These are phyloP conservation scores for Trametes sanguinea DNA, from an alignment of 768 basidiomycete species.

Conservation along the genomic window DNA sequence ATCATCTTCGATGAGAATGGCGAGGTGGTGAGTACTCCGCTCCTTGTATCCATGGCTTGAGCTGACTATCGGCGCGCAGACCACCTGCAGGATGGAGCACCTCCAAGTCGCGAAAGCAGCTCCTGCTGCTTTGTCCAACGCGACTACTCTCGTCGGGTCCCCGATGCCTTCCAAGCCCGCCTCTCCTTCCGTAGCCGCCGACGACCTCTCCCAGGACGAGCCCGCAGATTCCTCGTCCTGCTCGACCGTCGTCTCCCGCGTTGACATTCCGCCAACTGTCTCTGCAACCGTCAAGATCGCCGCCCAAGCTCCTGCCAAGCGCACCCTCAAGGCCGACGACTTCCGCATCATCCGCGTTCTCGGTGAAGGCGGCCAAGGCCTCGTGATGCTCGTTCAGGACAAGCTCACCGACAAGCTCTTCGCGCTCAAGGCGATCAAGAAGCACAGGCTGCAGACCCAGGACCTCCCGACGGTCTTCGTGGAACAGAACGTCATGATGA, in stretches of 20 bases:
- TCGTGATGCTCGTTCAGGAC: constrained; percentile 27
- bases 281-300: no score
- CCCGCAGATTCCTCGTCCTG: neutral
- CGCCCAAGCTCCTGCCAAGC: constrained; percentile 53
- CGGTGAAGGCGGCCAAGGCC: constrained; percentile 23
- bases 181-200: neutral
- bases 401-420: constrained; percentile 42
- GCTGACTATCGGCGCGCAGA: neutral
- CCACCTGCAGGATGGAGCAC: constrained; percentile 5
- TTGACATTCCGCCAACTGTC: no score
- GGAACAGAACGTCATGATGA: constrained; percentile 19
- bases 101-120: neutral
- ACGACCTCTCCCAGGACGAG: neutral
- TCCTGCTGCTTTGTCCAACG: constrained; percentile 2
- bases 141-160: constrained; percentile 17
- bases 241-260: constrained; percentile 33
- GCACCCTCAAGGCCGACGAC: constrained; percentile 45
- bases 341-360: constrained; percentile 21
- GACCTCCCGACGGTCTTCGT: constrained; percentile 2
- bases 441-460: constrained; percentile 82
- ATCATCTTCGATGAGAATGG: constrained; percentile 6
- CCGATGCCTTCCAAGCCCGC: constrained; percentile 7
- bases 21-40: constrained; percentile 8
- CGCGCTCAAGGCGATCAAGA: constrained; percentile 89
- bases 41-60: neutral